Percentiles rank a stretch among this genome's conserved stretches.
Evolutionary conservation across 345 rosid species (phyloP).

Genomic region (Sisymbrium irio): DNA sequence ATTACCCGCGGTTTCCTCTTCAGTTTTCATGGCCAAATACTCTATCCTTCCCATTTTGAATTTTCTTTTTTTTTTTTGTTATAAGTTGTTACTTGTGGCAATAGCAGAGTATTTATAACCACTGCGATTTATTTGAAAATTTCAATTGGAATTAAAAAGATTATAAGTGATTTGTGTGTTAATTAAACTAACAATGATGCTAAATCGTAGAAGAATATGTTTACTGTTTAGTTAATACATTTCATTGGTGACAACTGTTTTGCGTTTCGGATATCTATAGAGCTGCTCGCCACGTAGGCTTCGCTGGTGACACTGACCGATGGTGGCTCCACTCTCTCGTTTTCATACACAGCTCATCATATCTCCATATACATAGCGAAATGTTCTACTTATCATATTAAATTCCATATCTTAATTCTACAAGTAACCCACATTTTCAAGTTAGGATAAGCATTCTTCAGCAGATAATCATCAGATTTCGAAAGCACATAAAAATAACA

Average conservation of each 20-base stretch:
- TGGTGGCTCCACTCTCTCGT: background rate
- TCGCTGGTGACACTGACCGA: slow-evolving; percentile 21
- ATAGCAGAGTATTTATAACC: slow-evolving; percentile 13
- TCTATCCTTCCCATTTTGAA: slow-evolving; percentile 60
- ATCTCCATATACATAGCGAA: background rate
- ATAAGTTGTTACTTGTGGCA: slow-evolving; percentile 1
- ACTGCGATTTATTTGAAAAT: slow-evolving; percentile 3
- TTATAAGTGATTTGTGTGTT: background rate
- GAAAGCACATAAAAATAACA: background rate
- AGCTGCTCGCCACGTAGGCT: slow-evolving; percentile 36
- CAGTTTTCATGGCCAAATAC: slow-evolving; percentile 64
- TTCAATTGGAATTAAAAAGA: background rate
- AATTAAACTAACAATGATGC: background rate
- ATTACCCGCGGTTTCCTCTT: slow-evolving; percentile 36
- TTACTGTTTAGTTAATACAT: background rate
- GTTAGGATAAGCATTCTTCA: background rate
- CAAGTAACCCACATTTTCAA: slow-evolving; percentile 7
- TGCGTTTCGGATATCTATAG: background rate
- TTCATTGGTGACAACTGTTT: slow-evolving; percentile 9
- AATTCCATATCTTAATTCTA: background rate
- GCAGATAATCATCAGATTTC: background rate
- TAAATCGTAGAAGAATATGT: background rate
- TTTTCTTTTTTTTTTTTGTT: background rate
- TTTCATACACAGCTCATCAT: slow-evolving; percentile 1
- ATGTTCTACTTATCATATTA: background rate